Base-by-base conservation (phyloP, 129 eudicot genomes). In the Solidago caesia region DNA sequence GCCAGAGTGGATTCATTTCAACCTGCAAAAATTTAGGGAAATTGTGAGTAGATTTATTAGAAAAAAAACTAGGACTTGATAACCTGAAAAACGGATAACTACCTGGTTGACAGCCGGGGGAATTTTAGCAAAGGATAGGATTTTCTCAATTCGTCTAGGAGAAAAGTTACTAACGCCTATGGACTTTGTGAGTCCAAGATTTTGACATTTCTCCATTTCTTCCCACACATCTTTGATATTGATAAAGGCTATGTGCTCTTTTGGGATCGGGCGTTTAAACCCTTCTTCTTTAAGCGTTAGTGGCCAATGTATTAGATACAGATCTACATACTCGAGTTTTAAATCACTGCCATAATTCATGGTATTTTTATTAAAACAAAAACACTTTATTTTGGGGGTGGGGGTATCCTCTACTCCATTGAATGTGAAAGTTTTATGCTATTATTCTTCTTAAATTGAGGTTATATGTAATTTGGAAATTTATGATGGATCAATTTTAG, bases 71-170 rank as follows among this genome's bases (percentile, higher is more conserved):
- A 39, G 5, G 71, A 53, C 16, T 65, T n/a, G 26, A 5, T 10
- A 47, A 29, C 4, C 16, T 44, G 13, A 10, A 75, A 43, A 56
- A 21, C 21, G 21, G 21, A 21, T 21, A 21, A 21, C n/a, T 13
- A 85, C 94, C 66, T 88, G 94, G 78, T 83, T 85, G 73, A 88
- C 29, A 7, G 85, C 86, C 0, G 94, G 94, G 7, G 87, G 94
- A 33, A 83, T 85, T 77, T 76, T 81, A 46, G 88, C 88, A 6
- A 83, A 67, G 9, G 94, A 77, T 42, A 85, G 79, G 39, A 85
- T 47, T 44, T 85, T 82, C 13, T 79, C 65, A 21, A 85, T 67
- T 46, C 21, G 70, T 16, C 70, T 80, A 65, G 75, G 81, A 51
- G 84, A 70, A 83, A 85, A 88, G 69, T 88, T 84, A 62, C 88